Base-by-base conservation (phyloP, 2,329 filamentous ascomycete genomes). In the Helotiales sp. region DNA sequence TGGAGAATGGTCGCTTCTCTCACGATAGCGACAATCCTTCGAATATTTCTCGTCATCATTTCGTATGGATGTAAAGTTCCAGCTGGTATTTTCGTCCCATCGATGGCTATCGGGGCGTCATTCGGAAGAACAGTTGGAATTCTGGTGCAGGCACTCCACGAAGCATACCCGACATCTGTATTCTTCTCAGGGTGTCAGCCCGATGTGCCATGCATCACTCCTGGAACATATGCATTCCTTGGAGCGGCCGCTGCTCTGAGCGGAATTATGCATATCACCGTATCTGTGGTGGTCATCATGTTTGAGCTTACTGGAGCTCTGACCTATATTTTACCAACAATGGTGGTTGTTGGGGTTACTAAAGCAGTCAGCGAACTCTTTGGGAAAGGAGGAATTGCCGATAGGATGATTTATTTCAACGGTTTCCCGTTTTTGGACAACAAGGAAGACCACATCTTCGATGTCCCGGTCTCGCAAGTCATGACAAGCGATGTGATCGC, bases 221-320 rank as follows among this genome's bases (percentile, higher is more conserved):
- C 96, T 0, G 96, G 96, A 10, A 98, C 96, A 0, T 99, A 99
- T 77, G 96, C 96, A 6, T 97, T 99, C 73, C 85, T 99, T 0
- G 96, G 96, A 49, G 96, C 96, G 5, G 96, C 90, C 0, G 95
- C 96, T 1, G 93, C 96, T 0, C 84, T 99, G 26, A 95, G 92
- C 78, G 96, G 96, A 10, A 97, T 98, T 76, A 99, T 98, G 95
- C 96, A 98, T 79, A 92, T 99, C 70, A 97, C 95, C 0, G 89
- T 99, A 17, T 96, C 94, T 0, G 93, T 99, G 10, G 95, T 97
- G 1, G 96, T 99, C 75, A 99, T 99, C 79, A 98, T 99, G 96
- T 98, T 98, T 76, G 96, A 99, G 80, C 86, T 99, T 58, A 99
- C 96, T 0, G 96, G 96, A n/a, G 96, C 96, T 6, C 82, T 98